phyloP scores from a whole-genome alignment of 257 asterid genomes.

The Solanum bulbocastanum region DNA sequence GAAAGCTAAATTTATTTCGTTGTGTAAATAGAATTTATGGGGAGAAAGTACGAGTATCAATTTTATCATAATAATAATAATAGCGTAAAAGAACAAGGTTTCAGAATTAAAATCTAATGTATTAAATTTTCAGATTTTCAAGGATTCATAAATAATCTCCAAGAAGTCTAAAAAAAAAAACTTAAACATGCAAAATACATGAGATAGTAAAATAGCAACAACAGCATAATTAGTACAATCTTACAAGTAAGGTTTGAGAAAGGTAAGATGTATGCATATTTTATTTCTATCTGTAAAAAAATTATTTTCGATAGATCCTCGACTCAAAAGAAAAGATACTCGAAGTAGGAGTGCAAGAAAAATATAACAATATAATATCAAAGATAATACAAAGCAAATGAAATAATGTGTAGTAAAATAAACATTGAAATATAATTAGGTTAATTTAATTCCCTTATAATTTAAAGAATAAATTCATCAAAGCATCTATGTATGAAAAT shows the following conservation, averaged over 20 bases:
- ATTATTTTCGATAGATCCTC: not conserved
- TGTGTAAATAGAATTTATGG: not conserved
- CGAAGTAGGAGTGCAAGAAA: not conserved
- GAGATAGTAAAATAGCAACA: not conserved
- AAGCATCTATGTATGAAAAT: not conserved
- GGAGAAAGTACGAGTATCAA: not conserved
- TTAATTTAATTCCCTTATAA: not conserved
- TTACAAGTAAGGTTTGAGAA: too few species aligned
- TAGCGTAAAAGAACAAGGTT: not conserved
- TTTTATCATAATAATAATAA: not conserved
- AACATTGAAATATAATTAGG: not conserved
- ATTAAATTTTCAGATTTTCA: not conserved
- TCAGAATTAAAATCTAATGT: not conserved
- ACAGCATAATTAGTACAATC: too few species aligned
- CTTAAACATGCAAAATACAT: not conserved
- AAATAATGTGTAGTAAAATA: not conserved
- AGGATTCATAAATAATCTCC: not conserved
- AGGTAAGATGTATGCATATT: fast-evolving
- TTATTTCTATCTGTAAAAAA: not conserved
- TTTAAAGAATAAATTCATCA: not conserved
- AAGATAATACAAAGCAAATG: not conserved
- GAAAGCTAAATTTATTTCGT: not conserved
- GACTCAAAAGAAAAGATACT: not conserved
- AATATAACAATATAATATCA: not conserved
- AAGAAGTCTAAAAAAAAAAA: not conserved